A percentile compares a stretch with the other conserved stretches of the same genome.
Evolutionary conservation across 1,284 basidiomycete species (phyloP).

Genomic region (Trametes versicolor): DNA sequence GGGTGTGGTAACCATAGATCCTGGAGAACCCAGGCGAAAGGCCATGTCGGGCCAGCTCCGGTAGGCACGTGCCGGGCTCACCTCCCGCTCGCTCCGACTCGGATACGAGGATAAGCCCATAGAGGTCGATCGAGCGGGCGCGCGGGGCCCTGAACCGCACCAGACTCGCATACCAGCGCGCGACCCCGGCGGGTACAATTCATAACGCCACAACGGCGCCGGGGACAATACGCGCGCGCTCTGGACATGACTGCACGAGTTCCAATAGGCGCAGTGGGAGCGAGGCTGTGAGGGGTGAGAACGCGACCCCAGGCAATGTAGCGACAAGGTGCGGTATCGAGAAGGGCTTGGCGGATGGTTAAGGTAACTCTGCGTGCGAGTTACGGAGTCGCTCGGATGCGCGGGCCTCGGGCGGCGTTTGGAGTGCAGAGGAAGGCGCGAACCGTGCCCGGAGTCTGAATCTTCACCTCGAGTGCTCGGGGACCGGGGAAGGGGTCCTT

Average conservation of each 20-base stretch:
- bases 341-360: slow-evolving; percentile 25
- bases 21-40: not conserved
- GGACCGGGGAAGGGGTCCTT: not conserved
- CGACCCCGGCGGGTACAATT: not conserved
- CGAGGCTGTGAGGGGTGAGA: slow-evolving; percentile 34
- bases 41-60: slow-evolving; percentile 4
- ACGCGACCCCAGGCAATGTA: slow-evolving; percentile 13
- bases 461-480: slow-evolving; percentile 10
- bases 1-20: slow-evolving; percentile 6
- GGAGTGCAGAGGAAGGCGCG: slow-evolving; percentile 11
- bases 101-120: slow-evolving; percentile 10
- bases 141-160: not conserved
- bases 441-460: slow-evolving; percentile 22
- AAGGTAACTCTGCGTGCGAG: slow-evolving; percentile 15
- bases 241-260: not conserved
- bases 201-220: slow-evolving; percentile 17
- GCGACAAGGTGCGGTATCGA: slow-evolving; percentile 13
- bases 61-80: not conserved
- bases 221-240: slow-evolving; percentile 2
- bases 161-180: not conserved
- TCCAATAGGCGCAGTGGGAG: slow-evolving; percentile 23
- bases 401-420: slow-evolving; percentile 23
- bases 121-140: not conserved
- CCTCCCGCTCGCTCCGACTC: not conserved
- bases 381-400: slow-evolving; percentile 27